A percentile compares a stretch with the other conserved stretches of the same genome.
Conservation (phyloP, 2,329 filamentous ascomycete species). For the Verticillium dahliae region DNA sequence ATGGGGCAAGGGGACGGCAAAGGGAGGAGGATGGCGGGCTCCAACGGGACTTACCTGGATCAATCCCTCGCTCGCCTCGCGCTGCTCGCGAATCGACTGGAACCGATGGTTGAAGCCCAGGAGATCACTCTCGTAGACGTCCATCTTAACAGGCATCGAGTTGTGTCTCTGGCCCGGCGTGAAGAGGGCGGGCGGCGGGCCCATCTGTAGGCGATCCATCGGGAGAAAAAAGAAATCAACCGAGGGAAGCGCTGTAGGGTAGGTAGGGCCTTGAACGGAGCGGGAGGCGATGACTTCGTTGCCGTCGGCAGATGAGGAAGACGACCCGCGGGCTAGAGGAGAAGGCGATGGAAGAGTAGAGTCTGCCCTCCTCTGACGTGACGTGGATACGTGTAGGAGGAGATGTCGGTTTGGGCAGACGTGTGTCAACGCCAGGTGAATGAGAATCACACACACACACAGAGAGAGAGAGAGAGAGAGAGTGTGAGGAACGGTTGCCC, state of each 20-base stretch:
- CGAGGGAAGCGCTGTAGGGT: neutral
- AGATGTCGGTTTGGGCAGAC: too few relatives aligned
- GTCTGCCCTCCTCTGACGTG: too few relatives aligned
- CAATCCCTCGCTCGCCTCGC: constrained; percentile 34
- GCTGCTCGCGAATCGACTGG: constrained; percentile 32
- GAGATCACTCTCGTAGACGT: constrained; percentile 19
- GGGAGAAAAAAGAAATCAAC: neutral
- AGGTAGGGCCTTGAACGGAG: too few relatives aligned
- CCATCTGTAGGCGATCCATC: neutral
- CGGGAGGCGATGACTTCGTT: too few relatives aligned
- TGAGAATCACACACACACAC: too few relatives aligned
- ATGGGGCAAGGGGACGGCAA: neutral
- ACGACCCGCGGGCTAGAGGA: too few relatives aligned
- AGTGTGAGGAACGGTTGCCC: too few relatives aligned
- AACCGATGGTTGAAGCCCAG: constrained; percentile 42
- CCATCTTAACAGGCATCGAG: constrained; percentile 13
- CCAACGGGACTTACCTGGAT: constrained; percentile 33
- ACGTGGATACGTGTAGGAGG: too few relatives aligned
- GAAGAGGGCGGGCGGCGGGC: neutral
- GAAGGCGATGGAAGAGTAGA: too few relatives aligned
- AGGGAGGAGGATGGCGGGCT: neutral
- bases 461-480: too few relatives aligned
- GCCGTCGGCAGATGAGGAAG: too few relatives aligned
- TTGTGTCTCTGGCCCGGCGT: neutral
- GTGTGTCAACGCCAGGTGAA: too few relatives aligned